Percentiles rank a stretch among this genome's conserved stretches.
These are phyloP conservation scores for Centella asiatica DNA, from an alignment of 129 eudicot genomes.

Conservation along the genomic window DNA sequence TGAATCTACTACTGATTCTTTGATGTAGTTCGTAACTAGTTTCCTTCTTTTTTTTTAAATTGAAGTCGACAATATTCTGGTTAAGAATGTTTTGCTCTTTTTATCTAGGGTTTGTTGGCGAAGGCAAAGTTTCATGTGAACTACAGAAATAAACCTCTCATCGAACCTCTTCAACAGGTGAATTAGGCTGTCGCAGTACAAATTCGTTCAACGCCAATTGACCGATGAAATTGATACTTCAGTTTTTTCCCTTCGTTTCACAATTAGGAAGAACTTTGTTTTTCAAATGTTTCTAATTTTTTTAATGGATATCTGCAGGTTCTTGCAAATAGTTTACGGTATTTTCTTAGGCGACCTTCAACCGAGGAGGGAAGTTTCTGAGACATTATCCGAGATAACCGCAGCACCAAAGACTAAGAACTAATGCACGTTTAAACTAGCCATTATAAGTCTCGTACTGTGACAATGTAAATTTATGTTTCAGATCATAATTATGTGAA, in stretches of 20 bases:
- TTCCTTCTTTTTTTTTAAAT: neutral
- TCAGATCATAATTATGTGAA: too few species aligned
- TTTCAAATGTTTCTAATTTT: too few species aligned
- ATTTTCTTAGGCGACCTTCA: conserved; percentile 76
- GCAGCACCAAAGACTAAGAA: neutral
- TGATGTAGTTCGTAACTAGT: neutral
- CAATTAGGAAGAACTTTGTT: neutral
- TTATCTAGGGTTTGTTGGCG: conserved; percentile 70
- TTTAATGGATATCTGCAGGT: conserved; percentile 35
- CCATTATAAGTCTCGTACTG: too few species aligned
- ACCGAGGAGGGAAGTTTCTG: conserved; percentile 85
- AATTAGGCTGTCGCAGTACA: neutral
- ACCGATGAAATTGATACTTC: neutral
- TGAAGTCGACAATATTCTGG: neutral
- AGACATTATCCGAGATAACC: conserved; percentile 15
- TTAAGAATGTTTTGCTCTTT: conserved; percentile 4
- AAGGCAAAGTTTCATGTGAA: conserved; percentile 93
- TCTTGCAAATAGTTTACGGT: conserved; percentile 78
- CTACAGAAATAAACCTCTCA: conserved; percentile 69
- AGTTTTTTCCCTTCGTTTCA: neutral
- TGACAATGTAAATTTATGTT: too few species aligned
- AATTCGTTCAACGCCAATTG: neutral
- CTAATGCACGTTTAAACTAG: too few species aligned
- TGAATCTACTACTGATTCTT: neutral
- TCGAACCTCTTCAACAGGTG: conserved; percentile 92